These are phyloP conservation scores for Thelephora aurantiotincta DNA, from an alignment of 768 basidiomycete species.

Conservation along the genomic window DNA sequence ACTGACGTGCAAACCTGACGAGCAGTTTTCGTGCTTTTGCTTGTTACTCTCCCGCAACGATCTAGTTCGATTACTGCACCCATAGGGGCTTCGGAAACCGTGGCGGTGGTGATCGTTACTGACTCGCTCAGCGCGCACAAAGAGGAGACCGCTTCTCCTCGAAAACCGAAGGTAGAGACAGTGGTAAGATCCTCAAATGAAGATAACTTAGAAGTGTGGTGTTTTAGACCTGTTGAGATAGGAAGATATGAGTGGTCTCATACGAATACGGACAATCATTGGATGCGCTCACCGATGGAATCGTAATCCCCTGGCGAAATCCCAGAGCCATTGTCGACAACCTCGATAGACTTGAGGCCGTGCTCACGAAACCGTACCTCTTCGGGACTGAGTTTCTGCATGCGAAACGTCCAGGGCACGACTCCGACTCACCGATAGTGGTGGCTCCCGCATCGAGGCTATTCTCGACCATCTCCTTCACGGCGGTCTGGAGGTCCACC, in stretches of 20 bases:
- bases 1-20: conserved; percentile 41
- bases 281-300: conserved; percentile 45
- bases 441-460: conserved; percentile 88
- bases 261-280: not conserved
- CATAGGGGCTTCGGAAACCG: conserved; percentile 54
- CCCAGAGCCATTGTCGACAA: conserved; percentile 86
- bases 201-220: conserved; percentile 85
- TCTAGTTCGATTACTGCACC: conserved; percentile 72
- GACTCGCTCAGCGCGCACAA: conserved; percentile 72
- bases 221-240: conserved; percentile 54
- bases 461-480: conserved; percentile 96
- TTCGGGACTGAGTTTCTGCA: conserved; percentile 15
- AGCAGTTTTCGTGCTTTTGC: conserved; percentile 45
- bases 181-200: conserved; percentile 59
- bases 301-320: conserved; percentile 68
- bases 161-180: conserved; percentile 81
- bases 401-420: not conserved
- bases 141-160: conserved; percentile 92
- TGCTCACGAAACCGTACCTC: conserved; percentile 87
- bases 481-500: conserved; percentile 81
- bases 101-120: conserved; percentile 63
- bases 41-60: conserved; percentile 41
- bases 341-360: conserved; percentile 72
- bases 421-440: conserved; percentile 46
- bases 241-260: not conserved